phyloP scores from a whole-genome alignment of 805 yeast species.

The Lipomyces mesembrius region DNA sequence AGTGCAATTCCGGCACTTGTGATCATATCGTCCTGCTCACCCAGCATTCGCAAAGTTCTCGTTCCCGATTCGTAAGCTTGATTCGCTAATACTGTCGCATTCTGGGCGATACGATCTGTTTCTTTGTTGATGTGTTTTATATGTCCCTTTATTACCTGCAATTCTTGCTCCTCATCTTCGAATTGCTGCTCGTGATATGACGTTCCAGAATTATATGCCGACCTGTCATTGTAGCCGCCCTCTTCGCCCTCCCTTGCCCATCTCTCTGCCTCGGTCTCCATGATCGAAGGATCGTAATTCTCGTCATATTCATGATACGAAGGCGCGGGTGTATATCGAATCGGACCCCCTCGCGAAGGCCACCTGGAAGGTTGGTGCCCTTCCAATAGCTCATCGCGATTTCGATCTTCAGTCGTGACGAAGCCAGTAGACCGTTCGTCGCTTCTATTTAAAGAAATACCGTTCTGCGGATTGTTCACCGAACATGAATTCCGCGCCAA shows the following conservation, averaged over 20 bases:
- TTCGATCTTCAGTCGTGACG: background rate
- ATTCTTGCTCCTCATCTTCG: conserved; percentile 15
- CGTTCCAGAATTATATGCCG: background rate
- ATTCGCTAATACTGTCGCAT: conserved; percentile 3
- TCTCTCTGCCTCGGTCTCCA: conserved; percentile 28
- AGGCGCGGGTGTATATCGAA: background rate
- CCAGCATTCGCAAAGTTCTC: conserved; percentile 4
- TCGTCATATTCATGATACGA: conserved; percentile 5
- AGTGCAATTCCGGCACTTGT: conserved; percentile 4
- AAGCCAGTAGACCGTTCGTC: background rate
- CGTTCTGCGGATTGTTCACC: background rate
- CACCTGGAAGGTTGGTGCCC: background rate
- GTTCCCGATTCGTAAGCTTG: conserved; percentile 13
- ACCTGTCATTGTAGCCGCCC: background rate
- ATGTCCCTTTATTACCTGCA: conserved; percentile 5
- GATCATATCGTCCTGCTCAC: conserved; percentile 9
- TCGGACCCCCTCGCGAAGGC: background rate
- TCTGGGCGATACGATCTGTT: background rate
- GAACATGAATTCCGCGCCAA: background rate
- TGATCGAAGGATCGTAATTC: conserved; percentile 27
- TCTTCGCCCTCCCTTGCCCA: background rate
- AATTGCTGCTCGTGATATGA: background rate
- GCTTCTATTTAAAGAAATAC: background rate
- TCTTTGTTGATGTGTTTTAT: conserved; percentile 14
- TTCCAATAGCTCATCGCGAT: background rate